Base-by-base conservation (phyloP, 805 yeast genomes). In the Candida parachauliodes region DNA sequence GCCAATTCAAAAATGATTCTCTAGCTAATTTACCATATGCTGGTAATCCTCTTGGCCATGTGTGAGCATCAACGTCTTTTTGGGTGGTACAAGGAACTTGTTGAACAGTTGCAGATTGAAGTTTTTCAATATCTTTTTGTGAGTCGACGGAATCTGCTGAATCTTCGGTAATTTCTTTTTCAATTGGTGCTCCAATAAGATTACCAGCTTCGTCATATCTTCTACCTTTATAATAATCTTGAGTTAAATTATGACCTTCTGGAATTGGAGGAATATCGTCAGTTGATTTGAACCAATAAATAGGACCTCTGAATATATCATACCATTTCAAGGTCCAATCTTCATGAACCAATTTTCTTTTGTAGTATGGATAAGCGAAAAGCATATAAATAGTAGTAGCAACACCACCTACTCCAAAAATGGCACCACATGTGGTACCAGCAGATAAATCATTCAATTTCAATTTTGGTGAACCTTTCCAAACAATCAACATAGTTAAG, bases 381-480 rank as follows among this genome's bases (percentile, higher is more conserved):
- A 74, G 33, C 50, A 75, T 51, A 55, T 79, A 80, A 21, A 82
- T 34, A 1, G 59, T 28, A 10, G 70, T 47, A 6, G 84, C 83
- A 43, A 70, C 81, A 25, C 60, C 79, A 45, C 78, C 88, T 38
- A 76, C 81, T 39, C 88, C 85, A 38, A 82, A 60, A 43, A 81
- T 75, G 21, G 85, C 66, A 8, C 79, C 84, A 32, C 62, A 68
- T 28, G 74, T 74, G 8, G 81, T 72, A 21, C 74, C 74, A 4
- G 67, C 50, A 1, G 80, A 64, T 37, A 83, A 65, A 6, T 76
- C 52, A 45, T 76, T 67, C 51, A 83, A 66, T 19, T 76, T 62
- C 49, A 83, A 70, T 46, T 72, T 72, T 50, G 89, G 88, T 39
- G 89, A 81, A 50, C 88, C 89, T 57, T 83, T 82, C 85, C 86